Conservation (phyloP, 768 basidiomycete genomes). For the Rhodotorula sphaerocarpa region DNA sequence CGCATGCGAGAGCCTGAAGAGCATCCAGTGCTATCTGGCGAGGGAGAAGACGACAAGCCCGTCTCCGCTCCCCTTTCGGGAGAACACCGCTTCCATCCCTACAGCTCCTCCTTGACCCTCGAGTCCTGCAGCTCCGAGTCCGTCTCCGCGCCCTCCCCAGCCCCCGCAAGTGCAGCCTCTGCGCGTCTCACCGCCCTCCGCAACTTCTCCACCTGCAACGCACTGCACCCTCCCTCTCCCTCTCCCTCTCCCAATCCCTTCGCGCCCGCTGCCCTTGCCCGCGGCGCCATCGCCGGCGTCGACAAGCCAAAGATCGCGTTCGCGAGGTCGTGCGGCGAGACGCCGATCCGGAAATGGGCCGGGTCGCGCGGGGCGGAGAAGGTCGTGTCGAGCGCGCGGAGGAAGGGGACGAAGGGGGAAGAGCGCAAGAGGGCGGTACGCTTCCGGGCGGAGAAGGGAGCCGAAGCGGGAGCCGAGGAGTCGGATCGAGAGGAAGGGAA, state of each 20-base stretch:
- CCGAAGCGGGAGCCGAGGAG: not conserved
- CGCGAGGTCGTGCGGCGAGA: conserved; percentile 2
- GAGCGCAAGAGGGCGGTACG: conserved; percentile 1
- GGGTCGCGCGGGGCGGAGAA: not conserved
- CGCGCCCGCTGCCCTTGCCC: too few relatives aligned
- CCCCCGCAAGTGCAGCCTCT: too few relatives aligned
- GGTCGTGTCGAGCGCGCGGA: not conserved
- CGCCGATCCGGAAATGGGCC: not conserved
- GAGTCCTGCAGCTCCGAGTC: too few relatives aligned
- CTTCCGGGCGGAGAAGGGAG: not conserved
- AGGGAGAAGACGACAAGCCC: too few relatives aligned
- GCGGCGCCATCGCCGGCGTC: not conserved
- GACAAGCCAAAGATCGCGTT: not conserved
- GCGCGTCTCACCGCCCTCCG: not conserved
- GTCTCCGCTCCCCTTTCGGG: too few relatives aligned
- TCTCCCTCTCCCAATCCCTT: not conserved
- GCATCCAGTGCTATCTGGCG: too few relatives aligned
- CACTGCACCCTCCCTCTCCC: not conserved
- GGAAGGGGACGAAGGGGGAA: conserved; percentile 4
- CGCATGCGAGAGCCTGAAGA: too few relatives aligned
- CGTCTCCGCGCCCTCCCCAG: too few relatives aligned
- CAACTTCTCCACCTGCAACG: not conserved
- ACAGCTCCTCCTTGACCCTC: too few relatives aligned
- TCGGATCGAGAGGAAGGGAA: not conserved
- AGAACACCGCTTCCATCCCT: too few relatives aligned